Percentiles rank a stretch among this genome's conserved stretches.
phyloP scores from a whole-genome alignment of 2,329 filamentous ascomycete species.

The Sclerotinia minor region DNA sequence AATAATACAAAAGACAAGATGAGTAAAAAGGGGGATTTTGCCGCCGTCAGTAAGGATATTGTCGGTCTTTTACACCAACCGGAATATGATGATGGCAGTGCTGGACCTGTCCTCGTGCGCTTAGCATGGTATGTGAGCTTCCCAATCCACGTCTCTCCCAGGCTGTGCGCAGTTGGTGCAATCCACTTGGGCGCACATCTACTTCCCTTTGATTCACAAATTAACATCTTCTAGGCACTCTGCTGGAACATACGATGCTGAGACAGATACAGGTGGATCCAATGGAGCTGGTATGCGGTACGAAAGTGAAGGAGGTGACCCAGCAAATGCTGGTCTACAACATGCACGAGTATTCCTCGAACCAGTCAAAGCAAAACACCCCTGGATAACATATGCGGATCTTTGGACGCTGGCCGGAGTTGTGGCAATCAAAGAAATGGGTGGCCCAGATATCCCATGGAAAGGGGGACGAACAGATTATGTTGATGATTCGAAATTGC shows the following conservation, averaged over 20 bases:
- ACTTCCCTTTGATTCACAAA: slow-evolving; percentile 1
- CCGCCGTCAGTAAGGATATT: slow-evolving; percentile 40
- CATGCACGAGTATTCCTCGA: slow-evolving; percentile 65
- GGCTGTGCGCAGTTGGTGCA: neutral
- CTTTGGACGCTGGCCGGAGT: slow-evolving; percentile 64
- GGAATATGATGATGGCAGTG: slow-evolving; percentile 64
- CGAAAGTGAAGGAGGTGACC: slow-evolving; percentile 63
- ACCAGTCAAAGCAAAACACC: slow-evolving; percentile 57
- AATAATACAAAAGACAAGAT: slow-evolving; percentile 26
- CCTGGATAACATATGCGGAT: slow-evolving; percentile 66
- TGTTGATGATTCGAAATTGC: slow-evolving; percentile 59
- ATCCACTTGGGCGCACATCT: neutral
- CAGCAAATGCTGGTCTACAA: slow-evolving; percentile 64
- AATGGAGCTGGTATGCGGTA: slow-evolving; percentile 68
- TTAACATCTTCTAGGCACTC: slow-evolving; percentile 52
- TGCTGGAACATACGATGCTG: slow-evolving; percentile 60
- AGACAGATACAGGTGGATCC: slow-evolving; percentile 60
- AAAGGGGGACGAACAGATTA: slow-evolving; percentile 60
- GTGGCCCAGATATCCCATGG: slow-evolving; percentile 59
- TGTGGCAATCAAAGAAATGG: slow-evolving; percentile 60
- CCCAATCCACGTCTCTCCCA: neutral
- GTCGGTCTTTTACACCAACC: slow-evolving; percentile 54
- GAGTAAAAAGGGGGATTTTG: slow-evolving; percentile 63
- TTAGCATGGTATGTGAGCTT: slow-evolving; percentile 55
- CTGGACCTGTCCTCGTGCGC: slow-evolving; percentile 62